Conservation (phyloP, 1,139 yeast genomes). For the Pichia kudriavzevii region DNA sequence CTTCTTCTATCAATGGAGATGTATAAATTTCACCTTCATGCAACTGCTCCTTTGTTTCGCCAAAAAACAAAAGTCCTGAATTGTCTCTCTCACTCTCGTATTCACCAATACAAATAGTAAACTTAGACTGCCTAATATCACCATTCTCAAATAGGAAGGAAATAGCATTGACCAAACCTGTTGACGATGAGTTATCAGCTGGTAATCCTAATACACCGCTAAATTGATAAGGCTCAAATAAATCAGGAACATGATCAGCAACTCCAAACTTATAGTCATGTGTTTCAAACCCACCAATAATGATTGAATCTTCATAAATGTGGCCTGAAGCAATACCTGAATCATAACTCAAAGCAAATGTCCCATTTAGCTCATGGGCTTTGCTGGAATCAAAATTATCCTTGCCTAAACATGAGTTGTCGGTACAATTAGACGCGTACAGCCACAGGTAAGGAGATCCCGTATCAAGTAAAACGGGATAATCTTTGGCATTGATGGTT, state of each 20-base stretch:
- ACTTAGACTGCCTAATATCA: conserved; percentile 32
- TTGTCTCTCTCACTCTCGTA: conserved; percentile 29
- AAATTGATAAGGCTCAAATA: conserved; percentile 45
- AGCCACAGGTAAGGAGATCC: conserved; percentile 64
- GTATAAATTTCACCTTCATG: conserved; percentile 39
- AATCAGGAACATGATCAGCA: conserved; percentile 45
- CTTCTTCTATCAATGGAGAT: conserved; percentile 33
- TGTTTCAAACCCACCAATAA: conserved; percentile 36
- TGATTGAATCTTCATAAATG: conserved; percentile 33
- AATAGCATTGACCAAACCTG: conserved; percentile 33
- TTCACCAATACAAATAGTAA: conserved; percentile 36
- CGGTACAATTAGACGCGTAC: conserved; percentile 44
- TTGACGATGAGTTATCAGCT: conserved; percentile 28
- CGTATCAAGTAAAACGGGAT: conserved; percentile 53
- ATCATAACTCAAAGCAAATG: conserved; percentile 45
- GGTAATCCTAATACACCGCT: conserved; percentile 61
- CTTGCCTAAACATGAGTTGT: conserved; percentile 33
- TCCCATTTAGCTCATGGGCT: conserved; percentile 22
- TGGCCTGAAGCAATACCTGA: conserved; percentile 50
- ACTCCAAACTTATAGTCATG: conserved; percentile 42
- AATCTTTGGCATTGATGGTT: conserved; percentile 33
- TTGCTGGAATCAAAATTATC: conserved; percentile 23
- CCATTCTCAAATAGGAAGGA: conserved; percentile 31
- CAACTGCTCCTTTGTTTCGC: conserved; percentile 34
- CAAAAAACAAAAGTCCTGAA: conserved; percentile 40